These are phyloP conservation scores for Blastosporella zonata DNA, from an alignment of 1,284 basidiomycete species.

Conservation along the genomic window DNA sequence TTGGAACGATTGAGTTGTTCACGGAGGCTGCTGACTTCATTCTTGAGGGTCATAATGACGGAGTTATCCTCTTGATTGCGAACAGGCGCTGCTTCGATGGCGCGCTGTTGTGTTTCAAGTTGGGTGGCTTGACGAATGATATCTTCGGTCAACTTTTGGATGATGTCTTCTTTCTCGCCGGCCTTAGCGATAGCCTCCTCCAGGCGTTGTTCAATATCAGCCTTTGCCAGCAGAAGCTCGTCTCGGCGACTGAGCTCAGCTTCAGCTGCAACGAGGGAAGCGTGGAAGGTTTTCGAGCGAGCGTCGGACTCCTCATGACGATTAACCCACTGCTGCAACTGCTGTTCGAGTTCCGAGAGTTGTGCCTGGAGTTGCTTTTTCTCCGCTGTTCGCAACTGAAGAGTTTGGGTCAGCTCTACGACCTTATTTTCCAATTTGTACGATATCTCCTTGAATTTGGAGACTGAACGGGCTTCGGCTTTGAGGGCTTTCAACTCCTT, in stretches of 20 bases:
- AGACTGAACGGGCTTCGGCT: constrained; percentile 93
- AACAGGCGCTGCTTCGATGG: constrained; percentile 55
- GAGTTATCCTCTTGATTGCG: constrained; percentile 79
- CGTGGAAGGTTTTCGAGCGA: constrained; percentile 73
- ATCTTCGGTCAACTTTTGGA: constrained; percentile 80
- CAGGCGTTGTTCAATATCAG: constrained; percentile 78
- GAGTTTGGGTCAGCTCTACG: constrained; percentile 95
- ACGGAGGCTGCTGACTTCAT: constrained; percentile 86
- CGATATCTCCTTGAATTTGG: constrained; percentile 99
- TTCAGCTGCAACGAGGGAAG: constrained; percentile 71
- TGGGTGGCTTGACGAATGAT: constrained; percentile 71
- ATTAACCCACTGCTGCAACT: constrained; percentile 81
- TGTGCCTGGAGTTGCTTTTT: constrained; percentile 84
- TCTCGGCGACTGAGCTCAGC: constrained; percentile 75
- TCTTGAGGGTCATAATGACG: constrained; percentile 86
- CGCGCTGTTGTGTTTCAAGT: constrained; percentile 78
- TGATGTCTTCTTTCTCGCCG: constrained; percentile 81
- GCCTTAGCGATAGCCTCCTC: constrained; percentile 76
- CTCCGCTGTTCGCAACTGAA: constrained; percentile 90
- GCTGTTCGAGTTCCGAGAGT: constrained; percentile 79
- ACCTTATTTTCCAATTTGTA: constrained; percentile 99
- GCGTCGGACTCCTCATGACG: constrained; percentile 89
- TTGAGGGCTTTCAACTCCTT: constrained; percentile 83
- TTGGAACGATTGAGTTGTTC: constrained; percentile 96
- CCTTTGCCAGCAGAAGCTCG: constrained; percentile 75